Evolutionary conservation across 495 filamentous ascomycete genomes (phyloP).

Genomic region (Neurospora sp.): DNA sequence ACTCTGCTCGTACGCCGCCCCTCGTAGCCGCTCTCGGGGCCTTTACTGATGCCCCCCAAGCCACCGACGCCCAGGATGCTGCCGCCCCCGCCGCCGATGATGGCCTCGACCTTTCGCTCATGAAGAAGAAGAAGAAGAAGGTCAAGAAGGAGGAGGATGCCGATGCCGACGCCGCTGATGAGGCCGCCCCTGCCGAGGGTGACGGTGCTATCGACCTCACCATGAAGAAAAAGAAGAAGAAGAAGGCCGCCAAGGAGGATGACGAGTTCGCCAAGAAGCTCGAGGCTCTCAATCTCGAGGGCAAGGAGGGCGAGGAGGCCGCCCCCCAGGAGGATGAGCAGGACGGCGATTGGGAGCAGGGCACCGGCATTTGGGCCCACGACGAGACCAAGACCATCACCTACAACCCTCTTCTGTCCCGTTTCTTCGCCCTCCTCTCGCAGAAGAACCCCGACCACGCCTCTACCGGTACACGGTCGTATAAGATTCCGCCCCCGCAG

Average conservation of each 20-base stretch:
- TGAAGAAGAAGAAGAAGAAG: conserved; percentile 75
- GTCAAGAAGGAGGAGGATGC: conserved; percentile 59
- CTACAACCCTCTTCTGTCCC: conserved; percentile 72
- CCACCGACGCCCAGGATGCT: conserved; percentile 41
- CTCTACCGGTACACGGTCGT: conserved; percentile 76
- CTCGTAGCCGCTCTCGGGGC: conserved; percentile 38
- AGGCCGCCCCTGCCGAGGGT: conserved; percentile 11
- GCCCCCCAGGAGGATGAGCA: conserved; percentile 33
- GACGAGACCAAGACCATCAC: conserved; percentile 62
- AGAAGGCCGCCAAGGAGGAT: conserved; percentile 62
- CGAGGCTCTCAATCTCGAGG: conserved; percentile 67
- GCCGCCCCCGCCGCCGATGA: conserved; percentile 41
- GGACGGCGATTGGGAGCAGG: conserved; percentile 72
- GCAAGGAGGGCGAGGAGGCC: conserved; percentile 47
- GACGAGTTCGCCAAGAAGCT: conserved; percentile 50
- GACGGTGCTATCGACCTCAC: conserved; percentile 44
- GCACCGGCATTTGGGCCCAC: conserved; percentile 91
- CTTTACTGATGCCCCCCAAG: conserved; percentile 37
- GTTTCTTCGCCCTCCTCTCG: conserved; percentile 88
- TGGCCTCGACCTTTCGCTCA: conserved; percentile 33
- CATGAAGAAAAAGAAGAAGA: conserved; percentile 96
- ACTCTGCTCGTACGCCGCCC: conserved; percentile 52
- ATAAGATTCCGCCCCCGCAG: conserved; percentile 99
- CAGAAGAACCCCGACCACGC: conserved; percentile 91
- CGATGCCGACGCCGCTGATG: conserved; percentile 41